phyloP scores from a whole-genome alignment of 1,139 yeast species.

The Yamadazyma dushanensis region DNA sequence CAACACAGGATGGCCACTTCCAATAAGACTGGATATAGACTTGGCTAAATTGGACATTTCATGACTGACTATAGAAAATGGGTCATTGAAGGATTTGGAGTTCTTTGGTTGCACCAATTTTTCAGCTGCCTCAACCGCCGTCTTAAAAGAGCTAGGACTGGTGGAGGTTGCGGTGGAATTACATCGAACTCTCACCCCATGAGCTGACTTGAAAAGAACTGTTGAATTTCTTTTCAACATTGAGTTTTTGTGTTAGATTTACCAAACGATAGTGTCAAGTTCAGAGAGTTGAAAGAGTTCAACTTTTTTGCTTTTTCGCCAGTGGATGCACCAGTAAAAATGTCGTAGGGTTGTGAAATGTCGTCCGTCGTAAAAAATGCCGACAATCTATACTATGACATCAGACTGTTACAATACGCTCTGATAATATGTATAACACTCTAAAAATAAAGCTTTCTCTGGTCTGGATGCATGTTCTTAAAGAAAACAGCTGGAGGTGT shows the following conservation, averaged over 20 bases:
- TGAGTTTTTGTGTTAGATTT: not conserved
- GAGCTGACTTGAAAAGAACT: not conserved
- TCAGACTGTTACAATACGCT: not conserved
- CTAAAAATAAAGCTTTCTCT: slow-evolving; percentile 26
- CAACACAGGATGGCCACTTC: slow-evolving; percentile 90
- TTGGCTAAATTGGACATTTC: slow-evolving; percentile 91
- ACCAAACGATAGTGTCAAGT: not conserved
- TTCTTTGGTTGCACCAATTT: slow-evolving; percentile 73
- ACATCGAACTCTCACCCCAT: not conserved
- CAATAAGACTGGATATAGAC: slow-evolving; percentile 82
- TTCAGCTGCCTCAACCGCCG: slow-evolving; percentile 79
- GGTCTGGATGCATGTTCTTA: slow-evolving; percentile 45
- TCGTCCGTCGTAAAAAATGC: not conserved
- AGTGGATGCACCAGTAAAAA: not conserved
- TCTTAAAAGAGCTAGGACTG: slow-evolving; percentile 24
- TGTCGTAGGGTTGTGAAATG: slow-evolving; percentile 1
- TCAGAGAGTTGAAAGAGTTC: too few relatives aligned
- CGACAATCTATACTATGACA: too few relatives aligned
- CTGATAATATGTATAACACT: not conserved
- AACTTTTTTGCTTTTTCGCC: not conserved
- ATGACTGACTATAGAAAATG: slow-evolving; percentile 87
- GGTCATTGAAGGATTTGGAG: slow-evolving; percentile 60
- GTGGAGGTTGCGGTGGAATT: not conserved
- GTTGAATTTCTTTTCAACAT: slow-evolving; percentile 2
- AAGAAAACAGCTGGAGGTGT: slow-evolving; percentile 79